A percentile compares a stretch with the other conserved stretches of the same genome.
Evolutionary conservation across 164 flowering plant species (phyloP).

Genomic region (Stephania japonica): DNA sequence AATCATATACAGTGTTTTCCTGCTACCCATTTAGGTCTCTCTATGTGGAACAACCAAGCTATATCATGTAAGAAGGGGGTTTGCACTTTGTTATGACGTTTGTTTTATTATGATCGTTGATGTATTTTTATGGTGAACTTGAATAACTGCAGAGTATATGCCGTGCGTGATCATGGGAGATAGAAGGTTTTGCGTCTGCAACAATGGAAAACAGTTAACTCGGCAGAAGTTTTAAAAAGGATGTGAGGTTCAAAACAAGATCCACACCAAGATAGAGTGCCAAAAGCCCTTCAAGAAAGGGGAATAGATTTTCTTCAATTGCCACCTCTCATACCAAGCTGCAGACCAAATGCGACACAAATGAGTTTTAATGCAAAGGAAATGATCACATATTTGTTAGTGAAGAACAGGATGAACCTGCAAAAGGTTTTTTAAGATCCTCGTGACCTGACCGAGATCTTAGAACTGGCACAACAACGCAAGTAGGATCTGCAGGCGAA

Average conservation of each 20-base stretch:
- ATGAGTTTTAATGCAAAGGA: background rate
- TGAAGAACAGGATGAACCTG: conserved; percentile 43
- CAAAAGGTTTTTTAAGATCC: conserved; percentile 87
- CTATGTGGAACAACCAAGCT: background rate
- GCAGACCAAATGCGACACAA: conserved; percentile 14
- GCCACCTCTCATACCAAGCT: conserved; percentile 94
- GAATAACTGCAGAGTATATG: conserved; percentile 77
- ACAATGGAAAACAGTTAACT: background rate
- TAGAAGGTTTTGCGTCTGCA: conserved; percentile 72
- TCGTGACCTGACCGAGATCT: conserved; percentile 58
- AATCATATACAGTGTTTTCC: background rate
- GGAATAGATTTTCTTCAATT: conserved; percentile 88
- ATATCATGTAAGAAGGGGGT: background rate
- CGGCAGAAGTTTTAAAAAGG: background rate
- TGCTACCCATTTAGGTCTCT: background rate
- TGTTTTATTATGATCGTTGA: too few species aligned
- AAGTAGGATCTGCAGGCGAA: conserved; percentile 71
- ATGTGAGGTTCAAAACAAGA: background rate
- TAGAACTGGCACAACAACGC: conserved; percentile 76
- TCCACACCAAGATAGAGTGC: conserved; percentile 85
- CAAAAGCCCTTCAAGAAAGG: conserved; percentile 78
- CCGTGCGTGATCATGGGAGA: conserved; percentile 95
- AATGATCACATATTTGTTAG: background rate
- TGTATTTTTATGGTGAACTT: conserved; percentile 21
- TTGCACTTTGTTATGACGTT: background rate